A percentile compares a stretch with the other conserved stretches of the same genome.
phyloP scores from a whole-genome alignment of 2,329 filamentous ascomycete species.

The Penicillium freii region DNA sequence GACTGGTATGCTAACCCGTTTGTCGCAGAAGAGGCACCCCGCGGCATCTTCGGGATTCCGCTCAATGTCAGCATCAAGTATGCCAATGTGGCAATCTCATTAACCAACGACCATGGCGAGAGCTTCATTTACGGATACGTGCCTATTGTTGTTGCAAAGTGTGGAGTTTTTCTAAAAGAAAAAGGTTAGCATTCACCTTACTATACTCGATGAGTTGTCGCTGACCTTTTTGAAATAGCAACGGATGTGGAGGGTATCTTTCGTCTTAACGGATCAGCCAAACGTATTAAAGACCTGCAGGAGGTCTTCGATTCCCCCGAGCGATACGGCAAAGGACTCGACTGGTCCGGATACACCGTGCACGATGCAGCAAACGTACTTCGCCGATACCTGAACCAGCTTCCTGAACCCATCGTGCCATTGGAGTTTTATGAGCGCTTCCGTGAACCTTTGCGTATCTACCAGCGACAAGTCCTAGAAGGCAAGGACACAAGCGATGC shows the following conservation, averaged over 20 bases:
- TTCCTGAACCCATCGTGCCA: constrained; percentile 95
- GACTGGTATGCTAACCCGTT: constrained; percentile 11
- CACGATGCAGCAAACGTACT: constrained; percentile 98
- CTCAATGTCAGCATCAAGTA: constrained; percentile 93
- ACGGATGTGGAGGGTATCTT: constrained; percentile 96
- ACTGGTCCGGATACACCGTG: constrained; percentile 97
- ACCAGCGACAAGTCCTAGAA: constrained; percentile 69
- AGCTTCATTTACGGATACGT: constrained; percentile 99
- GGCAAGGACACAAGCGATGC: constrained; percentile 67
- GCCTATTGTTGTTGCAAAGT: constrained; percentile 96
- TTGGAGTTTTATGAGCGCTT: constrained; percentile 91
- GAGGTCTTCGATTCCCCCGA: constrained; percentile 90
- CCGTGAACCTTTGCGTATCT: constrained; percentile 71
- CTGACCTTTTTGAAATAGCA: constrained; percentile 55
- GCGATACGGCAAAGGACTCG: constrained; percentile 90
- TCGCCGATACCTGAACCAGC: constrained; percentile 89
- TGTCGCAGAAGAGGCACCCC: constrained; percentile 40
- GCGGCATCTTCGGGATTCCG: constrained; percentile 91
- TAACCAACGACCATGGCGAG: constrained; percentile 86
- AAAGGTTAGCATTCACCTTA: constrained; percentile 67
- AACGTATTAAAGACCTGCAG: constrained; percentile 96
- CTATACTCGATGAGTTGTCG: constrained; percentile 2
- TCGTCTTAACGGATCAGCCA: constrained; percentile 90
- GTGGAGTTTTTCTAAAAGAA: constrained; percentile 94
- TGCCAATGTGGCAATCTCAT: constrained; percentile 95